phyloP scores from a whole-genome alignment of 139 green algal genomes.

The Micractinium conductrix region DNA sequence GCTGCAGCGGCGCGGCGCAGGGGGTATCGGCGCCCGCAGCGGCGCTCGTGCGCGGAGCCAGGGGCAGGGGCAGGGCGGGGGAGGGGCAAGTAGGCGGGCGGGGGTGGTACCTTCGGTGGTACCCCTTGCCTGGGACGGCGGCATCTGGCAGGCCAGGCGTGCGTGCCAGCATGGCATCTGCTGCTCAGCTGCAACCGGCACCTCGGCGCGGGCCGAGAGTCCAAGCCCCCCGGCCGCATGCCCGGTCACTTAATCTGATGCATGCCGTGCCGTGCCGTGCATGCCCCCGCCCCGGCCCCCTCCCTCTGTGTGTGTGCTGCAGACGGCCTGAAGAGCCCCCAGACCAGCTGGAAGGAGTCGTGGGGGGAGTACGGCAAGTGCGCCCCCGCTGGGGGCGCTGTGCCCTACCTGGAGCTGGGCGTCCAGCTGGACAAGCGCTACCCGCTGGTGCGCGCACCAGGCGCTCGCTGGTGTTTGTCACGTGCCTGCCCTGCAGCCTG shows the following conservation, averaged over 20 bases:
- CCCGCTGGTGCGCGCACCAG: neutral
- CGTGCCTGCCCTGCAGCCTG: no score
- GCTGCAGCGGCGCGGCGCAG: neutral
- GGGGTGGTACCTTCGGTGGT: no score
- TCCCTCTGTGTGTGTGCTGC: neutral
- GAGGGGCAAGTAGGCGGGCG: no score
- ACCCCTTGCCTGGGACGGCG: no score
- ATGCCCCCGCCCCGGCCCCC: neutral
- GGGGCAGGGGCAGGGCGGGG: neutral
- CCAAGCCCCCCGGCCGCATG: no score
- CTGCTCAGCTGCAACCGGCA: no score
- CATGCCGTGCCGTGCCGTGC: neutral
- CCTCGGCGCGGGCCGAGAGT: no score
- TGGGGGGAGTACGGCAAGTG: slow-evolving; percentile 10
- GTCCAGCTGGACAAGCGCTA: slow-evolving; percentile 2
- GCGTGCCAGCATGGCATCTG: no score
- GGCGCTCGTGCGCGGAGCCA: neutral
- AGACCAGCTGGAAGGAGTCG: neutral
- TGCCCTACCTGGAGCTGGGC: neutral
- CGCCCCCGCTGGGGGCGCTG: neutral
- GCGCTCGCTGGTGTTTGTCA: no score
- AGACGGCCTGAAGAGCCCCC: slow-evolving; percentile 3
- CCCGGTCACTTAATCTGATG: neutral
- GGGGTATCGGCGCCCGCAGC: neutral
- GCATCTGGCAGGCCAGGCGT: no score